Base-by-base conservation (phyloP, 306 rosid genomes). In the Vicia sativa region DNA sequence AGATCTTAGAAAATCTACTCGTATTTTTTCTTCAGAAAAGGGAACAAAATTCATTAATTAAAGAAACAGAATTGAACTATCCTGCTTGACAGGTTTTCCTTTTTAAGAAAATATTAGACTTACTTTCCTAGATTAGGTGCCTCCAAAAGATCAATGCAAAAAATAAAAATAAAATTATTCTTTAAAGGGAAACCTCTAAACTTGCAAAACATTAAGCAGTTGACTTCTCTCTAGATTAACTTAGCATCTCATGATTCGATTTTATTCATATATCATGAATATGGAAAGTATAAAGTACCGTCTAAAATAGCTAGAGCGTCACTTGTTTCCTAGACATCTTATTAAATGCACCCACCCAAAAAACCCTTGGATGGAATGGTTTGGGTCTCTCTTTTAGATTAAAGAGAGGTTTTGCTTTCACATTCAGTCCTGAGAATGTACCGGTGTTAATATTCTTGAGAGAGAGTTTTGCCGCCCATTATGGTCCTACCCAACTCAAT, bases 141-240 rank as follows among this genome's bases (percentile, higher is more conserved):
- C 56, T 45, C 46, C 39, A 18, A 53, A 63, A 52, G 43, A 54
- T 62, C 28, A 74, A 46, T 13, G 21, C 64, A 68, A 62, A 68
- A 68, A 45, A 43, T 35, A 60, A 55, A 61, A 14, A 1, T 11
- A 16, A 6, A 18, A 12, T 18, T 12, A 5, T 23, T 4, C 29
- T 39, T 0, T 1, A 1, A 25, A 55, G 59, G 71, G 41, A 37
- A 62, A 5, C 29, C 67, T 63, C 44, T 52, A 68, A 63, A n/a
- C 52, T 68, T 46, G 61, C 62, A 79, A 29, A 21, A 39, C 37
- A 62, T 37, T 13, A 68, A 61, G 44, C 57, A 56, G 34, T 45
- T 64, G 56, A 55, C 68, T 55, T 55, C 23, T 42, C 41, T 43
- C 48, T n/a, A 6, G 10, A 61, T 62, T 65, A 54, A 16, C 23